These are phyloP conservation scores for Angophora floribunda DNA, from an alignment of 345 rosid species.

Conservation along the genomic window DNA sequence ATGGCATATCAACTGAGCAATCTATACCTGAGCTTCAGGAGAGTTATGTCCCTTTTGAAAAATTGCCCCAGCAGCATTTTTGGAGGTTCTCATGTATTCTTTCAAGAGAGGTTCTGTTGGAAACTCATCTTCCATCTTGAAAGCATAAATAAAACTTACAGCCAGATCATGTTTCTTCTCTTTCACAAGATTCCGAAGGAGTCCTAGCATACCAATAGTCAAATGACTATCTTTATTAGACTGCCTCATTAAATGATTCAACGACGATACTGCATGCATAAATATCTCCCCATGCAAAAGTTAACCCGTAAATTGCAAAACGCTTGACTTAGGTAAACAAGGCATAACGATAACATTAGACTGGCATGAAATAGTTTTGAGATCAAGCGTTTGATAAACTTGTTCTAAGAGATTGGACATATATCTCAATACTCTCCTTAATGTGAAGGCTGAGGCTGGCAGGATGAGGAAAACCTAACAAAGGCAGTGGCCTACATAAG, in stretches of 20 bases:
- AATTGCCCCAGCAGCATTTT: background rate
- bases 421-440: background rate
- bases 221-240: background rate
- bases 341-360: background rate
- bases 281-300: background rate
- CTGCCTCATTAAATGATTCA: background rate
- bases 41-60: background rate
- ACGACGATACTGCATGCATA: background rate
- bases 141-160: slow-evolving; percentile 16
- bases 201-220: background rate
- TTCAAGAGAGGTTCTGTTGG: slow-evolving; percentile 17
- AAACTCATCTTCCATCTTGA: slow-evolving; percentile 19
- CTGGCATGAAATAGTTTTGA: background rate
- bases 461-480: background rate
- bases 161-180: slow-evolving; percentile 16
- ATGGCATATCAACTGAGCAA: background rate
- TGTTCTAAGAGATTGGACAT: background rate
- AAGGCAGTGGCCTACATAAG: background rate
- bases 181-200: slow-evolving; percentile 12
- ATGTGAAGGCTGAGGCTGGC: background rate
- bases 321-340: background rate
- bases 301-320: background rate
- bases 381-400: background rate
- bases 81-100: slow-evolving; percentile 14
- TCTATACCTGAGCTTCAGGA: slow-evolving; percentile 1